Base-by-base conservation (phyloP, 2,329 filamentous ascomycete genomes). In the Mollisiaceae sp. region DNA sequence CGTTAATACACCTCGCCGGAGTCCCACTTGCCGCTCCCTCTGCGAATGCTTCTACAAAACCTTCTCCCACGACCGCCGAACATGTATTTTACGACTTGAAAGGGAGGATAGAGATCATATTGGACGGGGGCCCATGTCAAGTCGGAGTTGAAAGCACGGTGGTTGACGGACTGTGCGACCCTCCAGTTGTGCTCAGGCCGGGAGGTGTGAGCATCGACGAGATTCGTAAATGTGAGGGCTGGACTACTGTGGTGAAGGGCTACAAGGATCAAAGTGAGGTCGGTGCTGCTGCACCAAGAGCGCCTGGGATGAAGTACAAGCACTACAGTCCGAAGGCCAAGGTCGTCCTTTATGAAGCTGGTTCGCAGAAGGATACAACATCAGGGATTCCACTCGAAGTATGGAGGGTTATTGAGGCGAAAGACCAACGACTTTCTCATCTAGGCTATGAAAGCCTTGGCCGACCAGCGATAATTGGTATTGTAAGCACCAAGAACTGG, bases 241-340 rank as follows among this genome's bases (percentile, higher is more conserved):
- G 95, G 94, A 90, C 93, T 75, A 80, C 86, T 45, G 91, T 93
- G 0, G 82, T 85, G 67, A 87, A 90, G 65, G 94, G 86, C 12
- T 98, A 97, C 78, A 88, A 90, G 74, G 93, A 97, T 73, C 84
- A 85, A 64, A 87, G 87, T 18, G 87, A 92, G 72, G 83, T 86
- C 22, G 89, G 86, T 5, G 86, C 85, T 59, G 81, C 68, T n/a
- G 84, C 85, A 11, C 95, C 95, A 0, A 85, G 92, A 64, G 95
- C 95, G 0, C 95, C 95, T 0, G 95, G 95, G 0, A 99, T 99
- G 95, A 99, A 99, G 79, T 99, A 99, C 77, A 92, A 95, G 76
- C 95, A 99, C 77, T 99, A 99, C 75, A 97, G 94, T 52, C 95
- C 95, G 0, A 92, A 89, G 77, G 96, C 95, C 0, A 88, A 85